These are phyloP conservation scores for Aspergillus egyptiacus DNA, from an alignment of 495 filamentous ascomycete species.

Conservation along the genomic window DNA sequence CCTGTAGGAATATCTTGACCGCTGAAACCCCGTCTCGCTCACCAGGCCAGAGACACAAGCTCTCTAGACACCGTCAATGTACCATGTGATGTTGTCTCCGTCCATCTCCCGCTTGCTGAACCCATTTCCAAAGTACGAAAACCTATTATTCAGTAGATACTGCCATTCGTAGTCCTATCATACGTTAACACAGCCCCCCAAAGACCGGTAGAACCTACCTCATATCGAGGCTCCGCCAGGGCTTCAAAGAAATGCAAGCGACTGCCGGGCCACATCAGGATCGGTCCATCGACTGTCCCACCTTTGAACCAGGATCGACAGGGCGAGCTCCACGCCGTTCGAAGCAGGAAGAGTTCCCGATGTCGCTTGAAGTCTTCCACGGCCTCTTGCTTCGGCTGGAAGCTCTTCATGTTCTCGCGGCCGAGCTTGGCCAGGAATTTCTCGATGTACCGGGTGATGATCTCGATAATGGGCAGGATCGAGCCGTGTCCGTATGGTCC, in stretches of 20 bases:
- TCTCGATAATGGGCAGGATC: slow-evolving; percentile 40
- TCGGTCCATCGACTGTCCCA: slow-evolving; percentile 36
- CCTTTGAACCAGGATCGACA: slow-evolving; percentile 49
- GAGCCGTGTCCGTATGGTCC: slow-evolving; percentile 32
- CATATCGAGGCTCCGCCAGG: slow-evolving; percentile 40
- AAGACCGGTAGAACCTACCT: no score
- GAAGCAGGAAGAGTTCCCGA: slow-evolving; percentile 41
- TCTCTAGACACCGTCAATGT: no score
- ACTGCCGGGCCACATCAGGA: slow-evolving; percentile 44
- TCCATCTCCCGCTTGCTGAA: slow-evolving; percentile 16
- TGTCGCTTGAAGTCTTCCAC: slow-evolving; percentile 43
- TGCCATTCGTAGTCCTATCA: slow-evolving; percentile 46
- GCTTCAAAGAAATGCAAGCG: slow-evolving; percentile 49
- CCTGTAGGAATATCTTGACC: no score
- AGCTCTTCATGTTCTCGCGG: slow-evolving; percentile 34
- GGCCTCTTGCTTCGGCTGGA: slow-evolving; percentile 34
- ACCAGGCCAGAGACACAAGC: no score
- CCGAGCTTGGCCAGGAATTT: slow-evolving; percentile 40
- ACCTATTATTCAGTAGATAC: slow-evolving; percentile 35
- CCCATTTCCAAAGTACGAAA: slow-evolving; percentile 45
- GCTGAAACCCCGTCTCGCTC: no score
- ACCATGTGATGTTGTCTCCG: slow-evolving; percentile 1
- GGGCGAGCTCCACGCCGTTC: slow-evolving; percentile 38
- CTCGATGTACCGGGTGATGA: slow-evolving; percentile 42
- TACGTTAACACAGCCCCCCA: no score